Base-by-base conservation (phyloP, 2,329 filamentous ascomycete species). In the Diplodia mutila region DNA sequence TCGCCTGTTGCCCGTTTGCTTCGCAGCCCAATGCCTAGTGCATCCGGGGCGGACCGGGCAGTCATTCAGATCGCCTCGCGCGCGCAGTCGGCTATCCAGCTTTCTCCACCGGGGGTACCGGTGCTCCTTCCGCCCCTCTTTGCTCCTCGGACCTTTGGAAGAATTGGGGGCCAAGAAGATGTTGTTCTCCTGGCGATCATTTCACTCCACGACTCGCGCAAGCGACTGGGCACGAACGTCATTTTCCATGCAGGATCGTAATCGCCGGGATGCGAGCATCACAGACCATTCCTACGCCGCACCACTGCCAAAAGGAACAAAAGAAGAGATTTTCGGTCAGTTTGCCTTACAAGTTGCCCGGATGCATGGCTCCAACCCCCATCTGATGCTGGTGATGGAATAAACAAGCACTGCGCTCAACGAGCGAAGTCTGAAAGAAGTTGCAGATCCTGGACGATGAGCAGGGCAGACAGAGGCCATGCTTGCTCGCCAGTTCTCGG, bases 111-210 rank as follows among this genome's bases (percentile, higher is more conserved):
- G 37, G 39, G 39, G 25, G n/a, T 3, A 32, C n/a, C 57, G 39
- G 57, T 61, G 39, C 39, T 32, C 18, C 25, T 49, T 23, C 57
- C 57, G 39, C 39, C 42, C 42, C 42, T 34, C 53, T 25, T 8
- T 29, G 34, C 34, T 29, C 21, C 21, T n/a, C 25, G 34, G 21
- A 12, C 3, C 4, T 25, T 29, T 32, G 23, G 27, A 23, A 3
- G 18, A 48, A 9, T 18, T 23, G 23, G n/a, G 21, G 39, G 39
- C 39, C 37, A 18, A 16, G 39, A n/a, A 23, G 32, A 34, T 51
- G n/a, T 18, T 52, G 29, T 37, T 57, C 39, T 27, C 57, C 57
- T 61, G 57, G 57, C 57, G 57, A 61, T 61, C 57, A 9, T 25
- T 34, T n/a, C 39, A 21, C 39, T 16, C 39, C 57, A 61, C 57